Conservation (phyloP, 805 yeast species). For the Sugiyamaella boreocaroliniensis region DNA sequence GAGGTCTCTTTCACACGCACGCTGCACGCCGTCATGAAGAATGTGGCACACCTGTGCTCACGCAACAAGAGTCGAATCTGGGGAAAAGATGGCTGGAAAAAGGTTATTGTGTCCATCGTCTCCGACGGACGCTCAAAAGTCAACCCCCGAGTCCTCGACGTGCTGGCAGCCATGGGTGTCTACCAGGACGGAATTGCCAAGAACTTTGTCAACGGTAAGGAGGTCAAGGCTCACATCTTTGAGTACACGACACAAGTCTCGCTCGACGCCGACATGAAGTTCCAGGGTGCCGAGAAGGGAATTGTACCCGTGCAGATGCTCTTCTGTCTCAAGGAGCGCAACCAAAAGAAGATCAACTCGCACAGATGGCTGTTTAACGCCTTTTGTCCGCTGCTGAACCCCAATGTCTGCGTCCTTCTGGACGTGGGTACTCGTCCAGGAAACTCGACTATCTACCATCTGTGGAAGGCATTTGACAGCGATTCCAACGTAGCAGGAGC, state of each 20-base stretch:
- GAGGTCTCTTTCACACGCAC: conserved; percentile 87
- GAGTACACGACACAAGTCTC: conserved; percentile 96
- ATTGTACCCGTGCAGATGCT: conserved; percentile 91
- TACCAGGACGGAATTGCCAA: conserved; percentile 97
- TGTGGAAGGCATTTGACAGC: conserved; percentile 96
- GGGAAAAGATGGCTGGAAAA: conserved; percentile 98
- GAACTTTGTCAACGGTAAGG: conserved; percentile 83
- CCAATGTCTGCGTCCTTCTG: conserved; percentile 78
- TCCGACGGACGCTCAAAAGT: conserved; percentile 94
- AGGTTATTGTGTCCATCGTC: conserved; percentile 83
- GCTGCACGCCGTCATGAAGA: conserved; percentile 87
- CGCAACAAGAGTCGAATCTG: conserved; percentile 79
- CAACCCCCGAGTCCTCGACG: conserved; percentile 74
- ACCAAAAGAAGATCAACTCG: conserved; percentile 89
- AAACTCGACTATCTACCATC: conserved; percentile 75
- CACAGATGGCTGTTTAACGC: conserved; percentile 98
- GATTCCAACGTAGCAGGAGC: conserved; percentile 99
- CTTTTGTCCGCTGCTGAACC: conserved; percentile 83
- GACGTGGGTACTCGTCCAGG: conserved; percentile 99
- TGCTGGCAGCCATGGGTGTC: conserved; percentile 89
- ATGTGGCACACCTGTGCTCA: conserved; percentile 78
- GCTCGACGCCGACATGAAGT: conserved; percentile 78
- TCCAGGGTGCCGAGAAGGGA: conserved; percentile 84
- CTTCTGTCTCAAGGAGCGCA: conserved; percentile 87
- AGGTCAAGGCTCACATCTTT: conserved; percentile 88